Evolutionary conservation across 768 basidiomycete species (phyloP).

Genomic region (Boletus fagicola): DNA sequence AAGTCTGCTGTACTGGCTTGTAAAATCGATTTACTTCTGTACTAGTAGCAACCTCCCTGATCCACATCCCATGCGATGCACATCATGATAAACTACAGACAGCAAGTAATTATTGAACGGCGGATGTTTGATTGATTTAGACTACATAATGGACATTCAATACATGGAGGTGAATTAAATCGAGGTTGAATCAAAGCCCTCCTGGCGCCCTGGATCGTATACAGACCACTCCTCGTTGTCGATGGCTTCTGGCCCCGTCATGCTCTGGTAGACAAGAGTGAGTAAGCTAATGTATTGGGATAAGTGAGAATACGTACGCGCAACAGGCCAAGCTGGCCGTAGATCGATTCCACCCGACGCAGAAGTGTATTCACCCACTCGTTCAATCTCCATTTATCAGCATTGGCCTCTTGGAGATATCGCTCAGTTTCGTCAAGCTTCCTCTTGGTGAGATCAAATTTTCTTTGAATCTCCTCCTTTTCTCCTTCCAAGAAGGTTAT

Average conservation of each 20-base stretch:
- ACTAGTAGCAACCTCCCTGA: not conserved
- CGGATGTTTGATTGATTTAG: not conserved
- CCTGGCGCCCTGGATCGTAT: not conserved
- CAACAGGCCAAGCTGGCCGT: conserved; percentile 9
- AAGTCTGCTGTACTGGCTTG: not conserved
- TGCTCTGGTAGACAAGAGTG: conserved; percentile 8
- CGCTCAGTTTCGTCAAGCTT: conserved; percentile 21
- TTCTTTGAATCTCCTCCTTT: conserved; percentile 14
- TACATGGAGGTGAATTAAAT: not conserved
- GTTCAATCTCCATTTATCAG: conserved; percentile 13
- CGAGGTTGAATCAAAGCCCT: not conserved
- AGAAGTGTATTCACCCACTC: conserved; percentile 12
- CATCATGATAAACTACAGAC: not conserved
- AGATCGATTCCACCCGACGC: conserved; percentile 10
- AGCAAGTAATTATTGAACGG: not conserved
- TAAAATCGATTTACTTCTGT: not conserved
- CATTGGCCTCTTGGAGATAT: conserved; percentile 16
- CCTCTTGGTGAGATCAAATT: conserved; percentile 13
- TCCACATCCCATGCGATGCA: not conserved
- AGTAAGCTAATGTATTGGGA: not conserved
- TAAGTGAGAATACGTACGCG: conserved; percentile 5
- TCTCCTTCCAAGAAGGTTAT: conserved; percentile 16
- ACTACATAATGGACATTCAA: not conserved
- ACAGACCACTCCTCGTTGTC: conserved; percentile 4
- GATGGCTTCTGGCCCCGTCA: conserved; percentile 1